phyloP scores from a whole-genome alignment of 441 rosid genomes.

The Theobroma grandiflorum region DNA sequence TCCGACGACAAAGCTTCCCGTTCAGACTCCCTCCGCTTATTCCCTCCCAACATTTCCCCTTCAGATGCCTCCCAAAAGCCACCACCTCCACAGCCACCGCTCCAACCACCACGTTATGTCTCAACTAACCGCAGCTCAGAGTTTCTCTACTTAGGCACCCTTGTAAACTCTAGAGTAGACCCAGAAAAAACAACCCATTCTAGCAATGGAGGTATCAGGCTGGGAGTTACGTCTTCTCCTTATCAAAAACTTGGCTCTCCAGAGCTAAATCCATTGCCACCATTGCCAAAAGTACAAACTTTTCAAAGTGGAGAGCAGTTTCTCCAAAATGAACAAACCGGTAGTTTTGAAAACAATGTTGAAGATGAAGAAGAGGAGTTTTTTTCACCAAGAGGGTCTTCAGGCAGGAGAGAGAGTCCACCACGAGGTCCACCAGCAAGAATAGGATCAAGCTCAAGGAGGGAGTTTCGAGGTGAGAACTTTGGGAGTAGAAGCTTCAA shows the following conservation, averaged over 20 bases:
- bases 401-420: slow-evolving; percentile 60
- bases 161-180: slow-evolving; percentile 55
- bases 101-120: slow-evolving; percentile 47
- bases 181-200: slow-evolving; percentile 40
- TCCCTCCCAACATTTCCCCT: slow-evolving; percentile 61
- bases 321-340: slow-evolving; percentile 42
- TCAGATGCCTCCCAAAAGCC: slow-evolving; percentile 52
- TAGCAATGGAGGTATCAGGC: slow-evolving; percentile 47
- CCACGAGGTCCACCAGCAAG: slow-evolving; percentile 13
- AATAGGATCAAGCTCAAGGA: slow-evolving; percentile 50
- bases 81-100: slow-evolving; percentile 36
- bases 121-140: slow-evolving; percentile 61
- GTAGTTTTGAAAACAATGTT: slow-evolving; percentile 38
- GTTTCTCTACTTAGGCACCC: slow-evolving; percentile 83
- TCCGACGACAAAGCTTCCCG: slow-evolving; percentile 47
- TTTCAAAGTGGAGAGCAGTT: slow-evolving; percentile 49
- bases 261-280: slow-evolving; percentile 83
- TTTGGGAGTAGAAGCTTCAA: slow-evolving; percentile 61
- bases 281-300: slow-evolving; percentile 61
- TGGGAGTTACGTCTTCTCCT: slow-evolving; percentile 54
- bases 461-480: slow-evolving; percentile 51
- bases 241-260: slow-evolving; percentile 76
- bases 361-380: slow-evolving; percentile 77
- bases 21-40: slow-evolving; percentile 70
- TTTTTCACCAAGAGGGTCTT: slow-evolving; percentile 88